Evolutionary conservation across 345 rosid genomes (phyloP).

Genomic region (Anacardium occidentale): DNA sequence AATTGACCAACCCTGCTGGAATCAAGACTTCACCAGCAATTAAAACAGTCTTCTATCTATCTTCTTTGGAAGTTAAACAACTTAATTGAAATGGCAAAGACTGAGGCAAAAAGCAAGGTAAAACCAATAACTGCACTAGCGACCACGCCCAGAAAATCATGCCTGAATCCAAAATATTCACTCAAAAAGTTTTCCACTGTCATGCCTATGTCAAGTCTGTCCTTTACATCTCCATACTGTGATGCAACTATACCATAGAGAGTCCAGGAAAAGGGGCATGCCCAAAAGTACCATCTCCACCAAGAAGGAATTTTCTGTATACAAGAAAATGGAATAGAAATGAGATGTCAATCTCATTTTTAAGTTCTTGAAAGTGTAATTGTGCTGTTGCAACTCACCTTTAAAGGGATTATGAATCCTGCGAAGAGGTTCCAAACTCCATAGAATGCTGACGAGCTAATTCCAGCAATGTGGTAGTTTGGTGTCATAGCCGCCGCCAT

Average conservation of each 20-base stretch:
- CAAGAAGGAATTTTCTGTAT: constrained; percentile 23
- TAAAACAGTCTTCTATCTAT: constrained; percentile 5
- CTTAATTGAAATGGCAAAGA: constrained; percentile 20
- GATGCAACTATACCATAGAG: constrained; percentile 25
- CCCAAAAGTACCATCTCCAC: constrained; percentile 32
- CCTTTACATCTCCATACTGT: constrained; percentile 22
- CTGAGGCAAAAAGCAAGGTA: constrained; percentile 18
- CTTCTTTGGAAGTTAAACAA: constrained; percentile 19
- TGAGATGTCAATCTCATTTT: neutral
- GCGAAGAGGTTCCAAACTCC: constrained; percentile 9
- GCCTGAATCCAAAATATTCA: constrained; percentile 21
- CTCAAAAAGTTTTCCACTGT: constrained; percentile 16
- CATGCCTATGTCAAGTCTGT: constrained; percentile 8
- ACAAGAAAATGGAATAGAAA: neutral
- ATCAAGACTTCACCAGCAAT: neutral
- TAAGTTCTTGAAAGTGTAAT: neutral
- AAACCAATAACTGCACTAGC: constrained; percentile 16
- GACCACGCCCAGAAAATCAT: constrained; percentile 18
- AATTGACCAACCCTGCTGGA: too few species aligned
- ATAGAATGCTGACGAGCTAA: neutral
- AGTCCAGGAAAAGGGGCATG: constrained; percentile 23
- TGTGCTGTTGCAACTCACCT: neutral
- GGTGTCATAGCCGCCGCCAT: constrained; percentile 3
- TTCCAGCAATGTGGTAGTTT: neutral
- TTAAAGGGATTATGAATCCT: constrained; percentile 1